Conservation (phyloP, 176 grass and related monocot genomes). For the barley (Hordeum vulgare) region DNA sequence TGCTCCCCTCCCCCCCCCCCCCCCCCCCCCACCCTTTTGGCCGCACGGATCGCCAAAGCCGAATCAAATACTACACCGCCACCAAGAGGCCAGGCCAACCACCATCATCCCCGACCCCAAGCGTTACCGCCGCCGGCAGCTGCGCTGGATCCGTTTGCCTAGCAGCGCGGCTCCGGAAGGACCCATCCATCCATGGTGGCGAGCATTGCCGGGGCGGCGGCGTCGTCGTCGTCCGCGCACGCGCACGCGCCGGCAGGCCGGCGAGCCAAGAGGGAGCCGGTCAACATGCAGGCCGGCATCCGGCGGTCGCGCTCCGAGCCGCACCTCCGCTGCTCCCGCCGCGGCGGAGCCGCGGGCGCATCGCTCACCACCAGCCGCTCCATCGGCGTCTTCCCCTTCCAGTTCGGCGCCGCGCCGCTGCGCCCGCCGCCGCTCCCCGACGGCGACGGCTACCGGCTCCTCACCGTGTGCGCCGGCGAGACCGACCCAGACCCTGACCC, state of each 20-base stretch:
- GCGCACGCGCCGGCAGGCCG: neutral
- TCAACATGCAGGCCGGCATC: constrained; percentile 46
- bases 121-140: neutral
- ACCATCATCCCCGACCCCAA: neutral
- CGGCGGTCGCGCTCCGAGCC: constrained; percentile 65
- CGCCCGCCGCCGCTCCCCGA: constrained; percentile 35
- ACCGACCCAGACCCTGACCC: constrained; percentile 7
- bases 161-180: neutral
- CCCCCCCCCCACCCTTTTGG: too few relatives aligned
- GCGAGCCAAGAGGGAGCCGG: constrained; percentile 22
- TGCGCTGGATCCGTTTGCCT: neutral
- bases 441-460: constrained; percentile 33
- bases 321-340: constrained; percentile 48
- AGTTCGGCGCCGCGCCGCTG: constrained; percentile 48
- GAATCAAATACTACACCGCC: neutral
- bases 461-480: constrained; percentile 36
- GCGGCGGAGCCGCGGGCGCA: constrained; percentile 24
- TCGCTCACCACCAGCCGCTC: constrained; percentile 65
- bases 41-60: neutral
- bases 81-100: constrained; percentile 14
- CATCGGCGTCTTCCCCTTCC: constrained; percentile 59
- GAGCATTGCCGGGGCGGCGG: constrained; percentile 21
- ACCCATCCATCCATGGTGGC: constrained; percentile 34
- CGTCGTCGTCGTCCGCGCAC: neutral
- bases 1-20: constrained; percentile 18